These are phyloP conservation scores for Nakazawaea ishiwadae DNA, from an alignment of 805 yeast genomes.

Conservation along the genomic window DNA sequence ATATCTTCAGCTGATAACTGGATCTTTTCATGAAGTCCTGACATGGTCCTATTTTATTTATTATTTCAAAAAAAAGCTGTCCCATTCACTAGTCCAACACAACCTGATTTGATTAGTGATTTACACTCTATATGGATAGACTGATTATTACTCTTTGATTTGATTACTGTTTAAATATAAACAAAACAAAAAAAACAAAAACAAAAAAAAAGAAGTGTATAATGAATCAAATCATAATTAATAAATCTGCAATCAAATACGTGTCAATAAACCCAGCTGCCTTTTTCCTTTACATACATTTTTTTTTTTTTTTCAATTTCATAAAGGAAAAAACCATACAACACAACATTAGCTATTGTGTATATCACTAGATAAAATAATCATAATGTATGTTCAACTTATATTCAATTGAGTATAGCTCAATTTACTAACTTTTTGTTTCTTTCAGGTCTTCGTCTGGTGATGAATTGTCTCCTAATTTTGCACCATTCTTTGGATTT, in stretches of 20 bases:
- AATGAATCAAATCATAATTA: neutral
- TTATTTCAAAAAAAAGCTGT: too few species aligned
- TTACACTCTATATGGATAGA: too few species aligned
- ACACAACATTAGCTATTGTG: too few species aligned
- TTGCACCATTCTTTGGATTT: constrained; percentile 96
- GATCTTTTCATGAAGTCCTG: constrained; percentile 36
- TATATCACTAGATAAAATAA: too few species aligned
- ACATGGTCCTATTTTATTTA: too few species aligned
- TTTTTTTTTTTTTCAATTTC: too few species aligned
- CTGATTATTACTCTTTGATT: neutral
- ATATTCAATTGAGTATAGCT: neutral
- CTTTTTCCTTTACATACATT: too few species aligned
- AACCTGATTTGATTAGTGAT: constrained; percentile 9
- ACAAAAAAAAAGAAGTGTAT: neutral
- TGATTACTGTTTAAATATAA: neutral
- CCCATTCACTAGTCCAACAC: too few species aligned
- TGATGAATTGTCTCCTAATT: constrained; percentile 77
- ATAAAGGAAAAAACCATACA: too few species aligned
- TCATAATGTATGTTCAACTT: too few species aligned
- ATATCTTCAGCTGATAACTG: constrained; percentile 51
- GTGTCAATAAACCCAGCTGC: neutral
- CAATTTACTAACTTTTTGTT: neutral
- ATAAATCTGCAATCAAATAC: neutral
- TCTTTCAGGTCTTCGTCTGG: constrained; percentile 17
- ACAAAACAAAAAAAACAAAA: neutral